These are phyloP conservation scores for Fusarium lateritium DNA, from an alignment of 2,329 filamentous ascomycete genomes.

Conservation along the genomic window DNA sequence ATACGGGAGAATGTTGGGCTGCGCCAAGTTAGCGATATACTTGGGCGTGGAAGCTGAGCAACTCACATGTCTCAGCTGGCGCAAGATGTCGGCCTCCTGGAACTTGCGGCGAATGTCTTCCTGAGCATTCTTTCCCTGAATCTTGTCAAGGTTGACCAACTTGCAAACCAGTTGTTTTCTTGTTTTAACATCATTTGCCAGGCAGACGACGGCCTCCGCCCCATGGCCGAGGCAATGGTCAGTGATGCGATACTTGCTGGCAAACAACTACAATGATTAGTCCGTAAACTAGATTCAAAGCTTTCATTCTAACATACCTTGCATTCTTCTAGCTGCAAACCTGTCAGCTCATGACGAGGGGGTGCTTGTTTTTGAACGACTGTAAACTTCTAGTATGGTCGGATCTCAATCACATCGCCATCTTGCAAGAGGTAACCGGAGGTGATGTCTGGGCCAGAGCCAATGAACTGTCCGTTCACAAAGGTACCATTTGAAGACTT, in stretches of 20 bases:
- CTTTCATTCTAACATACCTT: slow-evolving; percentile 44
- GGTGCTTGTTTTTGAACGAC: slow-evolving; percentile 51
- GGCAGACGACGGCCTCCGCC: slow-evolving; percentile 55
- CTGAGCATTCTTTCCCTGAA: slow-evolving; percentile 47
- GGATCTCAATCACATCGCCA: slow-evolving; percentile 64
- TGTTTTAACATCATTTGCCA: slow-evolving; percentile 63
- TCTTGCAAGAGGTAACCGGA: slow-evolving; percentile 64
- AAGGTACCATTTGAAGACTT: slow-evolving; percentile 68
- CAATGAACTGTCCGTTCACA: slow-evolving; percentile 64
- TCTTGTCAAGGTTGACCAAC: slow-evolving; percentile 66
- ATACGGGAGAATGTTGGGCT: slow-evolving; percentile 70
- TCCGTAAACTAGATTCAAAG: neutral
- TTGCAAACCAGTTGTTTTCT: slow-evolving; percentile 79
- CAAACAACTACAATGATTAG: slow-evolving; percentile 51
- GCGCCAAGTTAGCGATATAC: slow-evolving; percentile 24
- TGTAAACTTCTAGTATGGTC: slow-evolving; percentile 56
- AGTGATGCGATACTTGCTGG: slow-evolving; percentile 53
- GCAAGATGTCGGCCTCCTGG: slow-evolving; percentile 68
- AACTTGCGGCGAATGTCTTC: slow-evolving; percentile 56
- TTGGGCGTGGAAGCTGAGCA: neutral
- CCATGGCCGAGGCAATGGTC: slow-evolving; percentile 57
- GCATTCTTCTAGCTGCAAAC: slow-evolving; percentile 53
- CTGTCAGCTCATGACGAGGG: slow-evolving; percentile 47
- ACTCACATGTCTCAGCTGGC: slow-evolving; percentile 68
- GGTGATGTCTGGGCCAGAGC: slow-evolving; percentile 55